phyloP scores from a whole-genome alignment of 1,139 yeast genomes.

The Pichia sp. region DNA sequence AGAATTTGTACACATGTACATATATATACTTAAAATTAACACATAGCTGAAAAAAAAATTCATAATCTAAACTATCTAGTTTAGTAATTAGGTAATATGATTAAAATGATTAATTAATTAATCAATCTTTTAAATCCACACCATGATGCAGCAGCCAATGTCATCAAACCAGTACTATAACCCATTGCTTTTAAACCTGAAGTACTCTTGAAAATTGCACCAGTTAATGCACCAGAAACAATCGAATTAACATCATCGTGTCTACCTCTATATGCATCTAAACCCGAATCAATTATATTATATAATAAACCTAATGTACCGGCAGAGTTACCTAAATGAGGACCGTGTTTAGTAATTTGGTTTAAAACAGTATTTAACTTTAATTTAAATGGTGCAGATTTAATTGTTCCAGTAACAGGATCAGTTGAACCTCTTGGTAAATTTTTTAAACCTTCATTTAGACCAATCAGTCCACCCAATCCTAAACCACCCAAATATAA shows the following conservation, averaged over 20 bases:
- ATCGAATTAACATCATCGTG: constrained; percentile 83
- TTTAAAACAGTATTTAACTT: constrained; percentile 84
- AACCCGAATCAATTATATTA: constrained; percentile 71
- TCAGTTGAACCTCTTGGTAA: constrained; percentile 46
- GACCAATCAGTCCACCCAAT: constrained; percentile 84
- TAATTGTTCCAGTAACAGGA: constrained; percentile 24
- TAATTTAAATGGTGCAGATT: constrained; percentile 63
- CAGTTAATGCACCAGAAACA: constrained; percentile 86
- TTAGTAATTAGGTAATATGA: too few relatives aligned
- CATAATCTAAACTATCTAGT: neutral
- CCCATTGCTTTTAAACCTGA: constrained; percentile 86
- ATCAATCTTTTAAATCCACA: constrained; percentile 64
- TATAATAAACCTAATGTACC: constrained; percentile 90
- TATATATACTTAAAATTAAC: neutral
- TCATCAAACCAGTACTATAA: constrained; percentile 77
- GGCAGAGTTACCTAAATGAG: constrained; percentile 88
- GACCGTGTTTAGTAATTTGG: constrained; percentile 92
- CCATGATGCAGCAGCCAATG: constrained; percentile 91
- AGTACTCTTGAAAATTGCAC: constrained; percentile 84
- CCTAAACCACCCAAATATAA: constrained; percentile 71
- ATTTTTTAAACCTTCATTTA: constrained; percentile 74
- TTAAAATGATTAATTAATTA: constrained; percentile 4
- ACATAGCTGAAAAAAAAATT: neutral
- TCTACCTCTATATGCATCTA: constrained; percentile 77
- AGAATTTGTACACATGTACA: neutral